Base-by-base conservation (phyloP, 164 flowering plant species). In the Echeveria elegans region DNA sequence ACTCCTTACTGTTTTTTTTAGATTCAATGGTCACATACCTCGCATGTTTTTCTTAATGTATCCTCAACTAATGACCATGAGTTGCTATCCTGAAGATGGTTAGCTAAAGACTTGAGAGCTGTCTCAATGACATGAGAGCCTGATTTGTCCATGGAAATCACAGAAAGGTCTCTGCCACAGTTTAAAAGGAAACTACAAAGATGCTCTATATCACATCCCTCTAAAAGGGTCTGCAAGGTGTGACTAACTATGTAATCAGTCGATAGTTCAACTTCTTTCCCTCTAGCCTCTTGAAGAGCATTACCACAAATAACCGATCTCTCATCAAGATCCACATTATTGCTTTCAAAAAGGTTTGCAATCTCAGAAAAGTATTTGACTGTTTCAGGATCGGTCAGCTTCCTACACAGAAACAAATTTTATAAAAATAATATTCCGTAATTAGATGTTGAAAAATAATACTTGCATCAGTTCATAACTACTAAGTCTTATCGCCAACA, bases 41-140 rank as follows among this genome's bases (percentile, higher is more conserved):
- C 76, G 75, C 96, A 94, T 69, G 89, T 77, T 65, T 69, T 71
- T 24, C 75, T 76, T 40, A 94, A 48, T 14, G 95, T 81, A 37
- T 84, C 88, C 64, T 84, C 88, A 78, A 90, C 74, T 43, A 77
- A n/a, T 34, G 84, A 65, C 50, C 78, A 70, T 1, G 71, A 72
- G n/a, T 83, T 88, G 29, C 67, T 31, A 62, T 87, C 91, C 72
- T 87, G 80, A 71, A 90, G 82, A 77, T 86, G 90, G 45, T 53
- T 28, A 24, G 85, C 70, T 69, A 94, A 80, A 38, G 96, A 81
- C 80, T 75, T 86, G 18, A 90, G 77, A 48, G 91, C 93, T 26
- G 94, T 82, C 76, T 90, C 97, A n/a, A 86, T 90, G 8, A 90
- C 98, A 85, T 89, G 96, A n/a, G 98, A 94, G 66, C 98, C 98